phyloP scores from a whole-genome alignment of 2,329 filamentous ascomycete species.

The Fusarium chuoi region DNA sequence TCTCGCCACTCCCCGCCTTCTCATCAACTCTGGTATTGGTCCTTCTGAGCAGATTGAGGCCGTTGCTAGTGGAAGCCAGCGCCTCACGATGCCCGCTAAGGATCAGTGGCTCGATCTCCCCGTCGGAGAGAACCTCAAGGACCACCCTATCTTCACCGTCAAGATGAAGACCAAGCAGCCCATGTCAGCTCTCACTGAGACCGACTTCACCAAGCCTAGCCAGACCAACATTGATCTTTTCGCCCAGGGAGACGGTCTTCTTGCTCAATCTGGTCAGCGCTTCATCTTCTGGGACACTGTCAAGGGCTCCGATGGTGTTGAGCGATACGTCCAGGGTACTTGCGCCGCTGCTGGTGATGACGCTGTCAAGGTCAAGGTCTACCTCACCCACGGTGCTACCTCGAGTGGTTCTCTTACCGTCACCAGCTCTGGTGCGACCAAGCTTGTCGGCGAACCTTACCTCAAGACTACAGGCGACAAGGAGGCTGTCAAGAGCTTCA shows the following conservation, averaged over 20 bases:
- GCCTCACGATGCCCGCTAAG: slow-evolving; percentile 60
- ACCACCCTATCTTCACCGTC: slow-evolving; percentile 60
- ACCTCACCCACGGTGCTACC: slow-evolving; percentile 61
- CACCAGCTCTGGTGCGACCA: slow-evolving; percentile 53
- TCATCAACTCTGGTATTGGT: slow-evolving; percentile 71
- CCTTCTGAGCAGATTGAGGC: slow-evolving; percentile 67
- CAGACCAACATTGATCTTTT: slow-evolving; percentile 47
- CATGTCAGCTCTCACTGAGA: slow-evolving; percentile 49
- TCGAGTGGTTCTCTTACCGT: slow-evolving; percentile 58
- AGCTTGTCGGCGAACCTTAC: slow-evolving; percentile 52
- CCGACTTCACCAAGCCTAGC: slow-evolving; percentile 42
- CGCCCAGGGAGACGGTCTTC: slow-evolving; percentile 50
- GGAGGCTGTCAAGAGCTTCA: slow-evolving; percentile 59
- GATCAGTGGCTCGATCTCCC: slow-evolving; percentile 67
- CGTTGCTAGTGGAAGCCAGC: slow-evolving; percentile 62
- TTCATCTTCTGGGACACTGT: slow-evolving; percentile 60
- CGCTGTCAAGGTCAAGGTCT: slow-evolving; percentile 58
- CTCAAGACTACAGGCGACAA: slow-evolving; percentile 48
- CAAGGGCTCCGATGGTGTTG: slow-evolving; percentile 52
- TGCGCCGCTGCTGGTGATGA: slow-evolving; percentile 55
- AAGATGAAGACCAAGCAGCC: slow-evolving; percentile 53
- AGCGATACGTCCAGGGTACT: slow-evolving; percentile 57
- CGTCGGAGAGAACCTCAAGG: slow-evolving; percentile 68
- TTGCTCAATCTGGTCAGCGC: slow-evolving; percentile 58
- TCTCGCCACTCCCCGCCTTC: slow-evolving; percentile 75